A percentile compares a stretch with the other conserved stretches of the same genome.
Conservation (phyloP, 148 eudicot genomes). For the Mesembryanthemum crystallinum region DNA sequence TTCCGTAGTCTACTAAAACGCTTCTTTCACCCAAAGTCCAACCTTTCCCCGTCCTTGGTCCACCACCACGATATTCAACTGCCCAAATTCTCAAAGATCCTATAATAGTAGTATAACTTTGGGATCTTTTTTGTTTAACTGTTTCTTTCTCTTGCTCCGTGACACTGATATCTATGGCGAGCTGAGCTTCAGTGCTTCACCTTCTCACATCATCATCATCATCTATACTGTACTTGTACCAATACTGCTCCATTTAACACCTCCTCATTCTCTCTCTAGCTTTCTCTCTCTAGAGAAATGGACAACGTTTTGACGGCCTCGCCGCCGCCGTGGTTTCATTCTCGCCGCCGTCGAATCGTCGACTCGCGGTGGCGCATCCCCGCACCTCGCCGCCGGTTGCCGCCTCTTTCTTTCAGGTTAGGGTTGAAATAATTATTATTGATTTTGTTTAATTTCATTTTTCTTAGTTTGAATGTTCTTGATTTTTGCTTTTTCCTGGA, state of each 20-base stretch:
- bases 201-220: too few species aligned
- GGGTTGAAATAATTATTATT: background rate
- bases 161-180: background rate
- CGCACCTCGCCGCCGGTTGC: background rate
- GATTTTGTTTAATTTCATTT: background rate
- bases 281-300: background rate
- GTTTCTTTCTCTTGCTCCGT: too few species aligned
- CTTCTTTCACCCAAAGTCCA: too few species aligned
- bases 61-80: too few species aligned
- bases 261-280: background rate
- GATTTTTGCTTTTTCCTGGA: too few species aligned
- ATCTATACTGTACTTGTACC: background rate
- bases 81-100: too few species aligned
- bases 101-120: too few species aligned
- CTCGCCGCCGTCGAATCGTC: background rate
- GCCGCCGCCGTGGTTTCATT: background rate
- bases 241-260: background rate
- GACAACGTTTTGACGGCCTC: background rate
- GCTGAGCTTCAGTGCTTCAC: background rate
- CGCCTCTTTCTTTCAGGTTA: constrained; percentile 1
- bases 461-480: background rate
- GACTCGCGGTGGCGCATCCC: background rate
- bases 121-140: too few species aligned
- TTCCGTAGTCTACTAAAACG: too few species aligned
- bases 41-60: too few species aligned